Conservation (phyloP, 148 eudicot genomes). For the Nepenthes mirabilis region DNA sequence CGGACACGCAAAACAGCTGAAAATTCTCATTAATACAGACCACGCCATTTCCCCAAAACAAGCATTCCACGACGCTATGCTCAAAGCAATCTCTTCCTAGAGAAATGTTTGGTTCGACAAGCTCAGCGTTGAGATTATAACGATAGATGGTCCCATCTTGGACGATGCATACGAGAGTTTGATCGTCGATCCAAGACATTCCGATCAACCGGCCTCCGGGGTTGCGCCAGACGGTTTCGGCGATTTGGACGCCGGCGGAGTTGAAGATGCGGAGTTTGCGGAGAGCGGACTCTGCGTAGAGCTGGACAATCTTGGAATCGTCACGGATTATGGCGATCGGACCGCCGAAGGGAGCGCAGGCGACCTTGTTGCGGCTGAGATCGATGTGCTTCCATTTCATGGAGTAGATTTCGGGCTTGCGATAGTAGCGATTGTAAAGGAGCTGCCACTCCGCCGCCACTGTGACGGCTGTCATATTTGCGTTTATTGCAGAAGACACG, state of each 20-base stretch:
- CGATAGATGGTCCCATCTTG: slow-evolving; percentile 83
- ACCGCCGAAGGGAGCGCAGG: slow-evolving; percentile 84
- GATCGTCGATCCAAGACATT: slow-evolving; percentile 81
- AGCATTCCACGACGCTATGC: slow-evolving; percentile 85
- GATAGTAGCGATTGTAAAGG: slow-evolving; percentile 84
- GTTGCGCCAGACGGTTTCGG: slow-evolving; percentile 80
- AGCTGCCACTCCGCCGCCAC: slow-evolving; percentile 98
- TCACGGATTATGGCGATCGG: slow-evolving; percentile 93
- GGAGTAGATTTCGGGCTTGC: slow-evolving; percentile 71
- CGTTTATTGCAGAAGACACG: background rate
- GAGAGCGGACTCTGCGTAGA: slow-evolving; percentile 84
- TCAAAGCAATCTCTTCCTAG: slow-evolving; percentile 78
- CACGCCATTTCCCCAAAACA: slow-evolving; percentile 93
- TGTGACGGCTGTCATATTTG: slow-evolving; percentile 40
- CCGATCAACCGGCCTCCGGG: slow-evolving; percentile 82
- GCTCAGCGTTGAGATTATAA: slow-evolving; percentile 58
- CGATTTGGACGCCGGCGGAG: slow-evolving; percentile 56
- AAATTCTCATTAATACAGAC: slow-evolving; percentile 84
- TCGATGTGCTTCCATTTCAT: slow-evolving; percentile 80
- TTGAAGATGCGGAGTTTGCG: slow-evolving; percentile 87
- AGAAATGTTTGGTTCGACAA: slow-evolving; percentile 33
- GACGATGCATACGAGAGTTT: slow-evolving; percentile 62
- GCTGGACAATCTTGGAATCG: slow-evolving; percentile 95
- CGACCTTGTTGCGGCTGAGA: slow-evolving; percentile 82
- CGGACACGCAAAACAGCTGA: slow-evolving; percentile 61